Evolutionary conservation across 2,329 filamentous ascomycete species (phyloP).

Genomic region (Neonectria faginata): DNA sequence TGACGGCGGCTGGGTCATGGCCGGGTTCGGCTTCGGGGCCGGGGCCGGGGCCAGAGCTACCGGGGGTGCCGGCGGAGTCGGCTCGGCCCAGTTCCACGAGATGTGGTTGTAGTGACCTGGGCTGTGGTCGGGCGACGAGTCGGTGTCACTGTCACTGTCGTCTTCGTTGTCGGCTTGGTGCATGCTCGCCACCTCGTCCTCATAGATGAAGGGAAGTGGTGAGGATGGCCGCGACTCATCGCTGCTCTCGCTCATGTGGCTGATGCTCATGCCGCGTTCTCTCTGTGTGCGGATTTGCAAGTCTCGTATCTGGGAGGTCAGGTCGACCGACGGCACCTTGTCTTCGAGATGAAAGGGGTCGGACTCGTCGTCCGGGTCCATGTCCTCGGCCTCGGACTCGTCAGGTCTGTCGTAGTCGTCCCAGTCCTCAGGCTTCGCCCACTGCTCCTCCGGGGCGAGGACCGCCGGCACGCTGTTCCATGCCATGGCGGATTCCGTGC

Average conservation of each 20-base stretch:
- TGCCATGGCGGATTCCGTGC: neutral
- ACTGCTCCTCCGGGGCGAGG: neutral
- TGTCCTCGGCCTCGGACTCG: neutral
- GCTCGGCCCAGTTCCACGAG: slow-evolving; percentile 28
- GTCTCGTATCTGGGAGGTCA: neutral
- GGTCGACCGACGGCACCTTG: neutral
- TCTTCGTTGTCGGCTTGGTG: slow-evolving; percentile 11
- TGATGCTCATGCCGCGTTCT: neutral
- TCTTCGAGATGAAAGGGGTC: slow-evolving; percentile 20
- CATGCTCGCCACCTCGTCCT: slow-evolving; percentile 6
- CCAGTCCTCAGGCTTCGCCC: neutral
- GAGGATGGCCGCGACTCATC: slow-evolving; percentile 13
- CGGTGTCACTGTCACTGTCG: neutral
- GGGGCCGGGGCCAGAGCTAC: slow-evolving; percentile 15
- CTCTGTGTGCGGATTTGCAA: neutral
- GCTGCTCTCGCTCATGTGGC: slow-evolving; percentile 24
- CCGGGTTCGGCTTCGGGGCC: slow-evolving; percentile 7
- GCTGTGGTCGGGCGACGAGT: neutral
- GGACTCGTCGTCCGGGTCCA: neutral
- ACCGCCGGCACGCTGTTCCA: neutral
- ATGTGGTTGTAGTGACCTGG: slow-evolving; percentile 11
- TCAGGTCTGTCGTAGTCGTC: neutral
- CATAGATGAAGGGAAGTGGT: slow-evolving; percentile 20
- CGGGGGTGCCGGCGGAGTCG: slow-evolving; percentile 5
- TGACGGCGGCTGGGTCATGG: slow-evolving; percentile 2